Percentiles rank a stretch among this genome's conserved stretches.
These are phyloP conservation scores for Euphorbia celastroides DNA, from an alignment of 441 rosid species.

Conservation along the genomic window DNA sequence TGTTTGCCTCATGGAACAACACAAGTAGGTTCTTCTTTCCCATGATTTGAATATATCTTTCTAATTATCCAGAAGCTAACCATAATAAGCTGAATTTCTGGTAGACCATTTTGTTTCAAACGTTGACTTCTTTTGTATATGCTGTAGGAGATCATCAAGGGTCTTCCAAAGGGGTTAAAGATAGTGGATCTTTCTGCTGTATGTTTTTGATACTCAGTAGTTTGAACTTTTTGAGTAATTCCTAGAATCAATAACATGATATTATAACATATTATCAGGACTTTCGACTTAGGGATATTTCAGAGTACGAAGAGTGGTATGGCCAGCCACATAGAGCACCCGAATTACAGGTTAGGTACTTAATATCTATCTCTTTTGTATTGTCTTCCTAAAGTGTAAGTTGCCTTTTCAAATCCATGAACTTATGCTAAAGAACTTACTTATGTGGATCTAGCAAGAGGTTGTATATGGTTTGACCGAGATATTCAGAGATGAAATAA, in stretches of 20 bases:
- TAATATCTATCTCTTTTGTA: constrained; percentile 2
- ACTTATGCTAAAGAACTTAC: neutral
- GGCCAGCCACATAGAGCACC: constrained; percentile 90
- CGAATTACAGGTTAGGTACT: constrained; percentile 60
- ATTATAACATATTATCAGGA: constrained; percentile 42
- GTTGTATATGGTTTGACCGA: constrained; percentile 96
- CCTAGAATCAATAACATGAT: neutral
- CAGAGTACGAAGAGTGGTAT: constrained; percentile 95
- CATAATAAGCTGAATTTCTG: neutral
- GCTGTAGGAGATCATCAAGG: constrained; percentile 75
- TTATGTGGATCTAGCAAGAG: constrained; percentile 49
- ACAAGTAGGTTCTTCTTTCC: constrained; percentile 44
- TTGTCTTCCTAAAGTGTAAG: neutral
- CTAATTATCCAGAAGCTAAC: no score
- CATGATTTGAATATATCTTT: no score
- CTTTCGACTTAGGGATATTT: constrained; percentile 67
- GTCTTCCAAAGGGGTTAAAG: constrained; percentile 58
- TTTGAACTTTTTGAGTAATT: neutral
- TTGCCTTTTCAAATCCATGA: neutral
- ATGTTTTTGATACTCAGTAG: constrained; percentile 23
- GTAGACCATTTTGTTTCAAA: neutral
- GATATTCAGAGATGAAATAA: constrained; percentile 68
- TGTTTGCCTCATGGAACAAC: constrained; percentile 98
- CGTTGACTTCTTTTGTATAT: neutral
- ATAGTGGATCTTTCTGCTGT: constrained; percentile 96